phyloP scores from a whole-genome alignment of 2,329 filamentous ascomycete genomes.

The Pyrenochaeta sp. region DNA sequence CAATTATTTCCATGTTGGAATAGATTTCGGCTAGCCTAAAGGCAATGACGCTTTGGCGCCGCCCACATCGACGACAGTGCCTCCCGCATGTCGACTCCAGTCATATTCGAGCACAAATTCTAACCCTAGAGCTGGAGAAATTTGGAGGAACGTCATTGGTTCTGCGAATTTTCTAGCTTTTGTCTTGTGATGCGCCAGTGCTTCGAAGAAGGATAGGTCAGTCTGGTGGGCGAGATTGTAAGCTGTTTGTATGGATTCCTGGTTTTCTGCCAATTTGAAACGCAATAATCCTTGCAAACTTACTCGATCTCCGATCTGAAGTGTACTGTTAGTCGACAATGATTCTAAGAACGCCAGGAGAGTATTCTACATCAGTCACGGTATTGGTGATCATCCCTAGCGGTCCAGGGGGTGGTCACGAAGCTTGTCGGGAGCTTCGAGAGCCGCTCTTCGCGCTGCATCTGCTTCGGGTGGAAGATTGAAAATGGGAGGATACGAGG shows the following conservation, averaged over 20 bases:
- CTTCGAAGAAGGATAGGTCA: constrained; percentile 17
- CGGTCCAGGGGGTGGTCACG: constrained; percentile 3
- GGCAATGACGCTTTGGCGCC: constrained; percentile 21
- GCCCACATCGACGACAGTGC: constrained; percentile 30
- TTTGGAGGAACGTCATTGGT: constrained; percentile 18
- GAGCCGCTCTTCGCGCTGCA: neutral
- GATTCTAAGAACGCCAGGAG: neutral
- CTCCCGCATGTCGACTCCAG: constrained; percentile 20
- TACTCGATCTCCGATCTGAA: neutral
- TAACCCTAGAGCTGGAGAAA: constrained; percentile 7
- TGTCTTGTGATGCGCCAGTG: constrained; percentile 10
- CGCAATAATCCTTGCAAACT: constrained; percentile 25
- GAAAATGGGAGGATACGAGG: neutral
- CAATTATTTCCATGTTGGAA: constrained; percentile 20
- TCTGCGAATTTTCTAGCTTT: constrained; percentile 12
- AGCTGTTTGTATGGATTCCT: constrained; percentile 13
- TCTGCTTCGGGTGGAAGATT: neutral
- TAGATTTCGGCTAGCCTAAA: constrained; percentile 22
- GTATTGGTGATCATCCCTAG: neutral
- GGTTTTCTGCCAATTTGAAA: constrained; percentile 20
- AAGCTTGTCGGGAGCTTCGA: constrained; percentile 6
- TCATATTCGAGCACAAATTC: constrained; percentile 17
- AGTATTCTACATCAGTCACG: neutral
- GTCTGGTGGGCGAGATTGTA: constrained; percentile 20
- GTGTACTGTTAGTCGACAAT: neutral